Percentiles rank a stretch among this genome's conserved stretches.
Evolutionary conservation across 2,329 filamentous ascomycete species (phyloP).

Genomic region (Botrytis deweyae): DNA sequence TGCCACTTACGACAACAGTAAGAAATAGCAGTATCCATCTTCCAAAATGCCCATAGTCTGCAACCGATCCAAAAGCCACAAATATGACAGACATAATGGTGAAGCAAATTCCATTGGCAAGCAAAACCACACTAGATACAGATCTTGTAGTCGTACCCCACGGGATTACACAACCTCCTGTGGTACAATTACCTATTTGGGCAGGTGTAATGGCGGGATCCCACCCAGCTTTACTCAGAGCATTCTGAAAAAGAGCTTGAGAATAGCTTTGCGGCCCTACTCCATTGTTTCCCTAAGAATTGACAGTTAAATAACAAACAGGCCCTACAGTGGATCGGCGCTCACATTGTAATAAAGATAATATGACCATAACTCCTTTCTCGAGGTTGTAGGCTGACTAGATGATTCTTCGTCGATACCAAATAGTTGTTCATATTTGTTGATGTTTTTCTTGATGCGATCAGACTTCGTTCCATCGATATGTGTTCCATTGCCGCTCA

Average conservation of each 20-base stretch:
- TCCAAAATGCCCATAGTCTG: constrained; percentile 45
- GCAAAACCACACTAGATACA: constrained; percentile 43
- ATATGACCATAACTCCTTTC: constrained; percentile 45
- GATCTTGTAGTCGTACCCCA: constrained; percentile 43
- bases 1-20: constrained; percentile 38
- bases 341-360: constrained; percentile 46
- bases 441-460: constrained; percentile 29
- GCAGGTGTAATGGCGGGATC: constrained; percentile 40
- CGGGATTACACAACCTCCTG: constrained; percentile 42
- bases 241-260: constrained; percentile 45
- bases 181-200: constrained; percentile 31
- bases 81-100: constrained; percentile 46
- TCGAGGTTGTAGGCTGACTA: constrained; percentile 43
- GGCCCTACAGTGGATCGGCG: neutral
- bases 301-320: constrained; percentile 1
- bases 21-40: constrained; percentile 44
- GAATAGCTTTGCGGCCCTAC: constrained; percentile 45
- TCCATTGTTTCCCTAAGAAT: constrained; percentile 42
- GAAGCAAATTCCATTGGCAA: constrained; percentile 46
- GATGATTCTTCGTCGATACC: constrained; percentile 41
- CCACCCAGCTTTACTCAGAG: constrained; percentile 42
- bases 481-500: constrained; percentile 18
- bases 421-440: constrained; percentile 42
- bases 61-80: constrained; percentile 44
- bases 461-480: constrained; percentile 25